Evolutionary conservation across 768 basidiomycete species (phyloP).

Genomic region (Lepiota brunneoincarnata): DNA sequence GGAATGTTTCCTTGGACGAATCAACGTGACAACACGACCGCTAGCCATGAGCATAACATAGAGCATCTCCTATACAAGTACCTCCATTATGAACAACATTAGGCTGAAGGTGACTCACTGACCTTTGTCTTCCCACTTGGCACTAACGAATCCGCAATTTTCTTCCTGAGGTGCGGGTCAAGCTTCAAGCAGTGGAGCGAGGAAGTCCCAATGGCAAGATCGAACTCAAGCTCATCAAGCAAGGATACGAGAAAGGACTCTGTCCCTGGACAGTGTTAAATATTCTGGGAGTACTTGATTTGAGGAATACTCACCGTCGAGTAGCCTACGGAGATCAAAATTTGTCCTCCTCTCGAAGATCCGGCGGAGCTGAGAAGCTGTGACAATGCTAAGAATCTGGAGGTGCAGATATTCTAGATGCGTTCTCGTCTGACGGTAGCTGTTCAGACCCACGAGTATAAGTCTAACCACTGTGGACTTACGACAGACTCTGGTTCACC

Average conservation of each 20-base stretch:
- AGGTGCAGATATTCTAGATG: constrained; percentile 96
- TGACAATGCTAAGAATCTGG: constrained; percentile 89
- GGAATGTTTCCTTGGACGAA: constrained; percentile 89
- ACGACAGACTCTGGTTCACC: constrained; percentile 96
- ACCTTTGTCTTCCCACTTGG: constrained; percentile 82
- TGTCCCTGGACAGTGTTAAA: constrained; percentile 50
- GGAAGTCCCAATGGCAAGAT: constrained; percentile 79
- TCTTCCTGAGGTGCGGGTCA: constrained; percentile 64
- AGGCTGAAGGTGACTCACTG: constrained; percentile 11
- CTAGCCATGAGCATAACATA: constrained; percentile 86
- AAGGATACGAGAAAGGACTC: constrained; percentile 78
- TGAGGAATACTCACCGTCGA: constrained; percentile 47
- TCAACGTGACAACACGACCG: constrained; percentile 78
- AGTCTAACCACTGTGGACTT: constrained; percentile 1
- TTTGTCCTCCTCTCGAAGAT: constrained; percentile 90
- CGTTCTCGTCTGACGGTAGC: constrained; percentile 72
- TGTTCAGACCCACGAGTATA: constrained; percentile 9
- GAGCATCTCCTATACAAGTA: constrained; percentile 66
- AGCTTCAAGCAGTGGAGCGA: constrained; percentile 80
- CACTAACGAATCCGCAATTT: constrained; percentile 77
- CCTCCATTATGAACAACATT: background rate
- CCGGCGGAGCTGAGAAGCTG: constrained; percentile 75
- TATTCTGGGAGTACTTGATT: background rate
- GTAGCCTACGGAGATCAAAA: constrained; percentile 79
- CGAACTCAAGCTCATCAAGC: constrained; percentile 66